Evolutionary conservation across 2,329 filamentous ascomycete genomes (phyloP).

Genomic region (Stachybotrys chartarum): DNA sequence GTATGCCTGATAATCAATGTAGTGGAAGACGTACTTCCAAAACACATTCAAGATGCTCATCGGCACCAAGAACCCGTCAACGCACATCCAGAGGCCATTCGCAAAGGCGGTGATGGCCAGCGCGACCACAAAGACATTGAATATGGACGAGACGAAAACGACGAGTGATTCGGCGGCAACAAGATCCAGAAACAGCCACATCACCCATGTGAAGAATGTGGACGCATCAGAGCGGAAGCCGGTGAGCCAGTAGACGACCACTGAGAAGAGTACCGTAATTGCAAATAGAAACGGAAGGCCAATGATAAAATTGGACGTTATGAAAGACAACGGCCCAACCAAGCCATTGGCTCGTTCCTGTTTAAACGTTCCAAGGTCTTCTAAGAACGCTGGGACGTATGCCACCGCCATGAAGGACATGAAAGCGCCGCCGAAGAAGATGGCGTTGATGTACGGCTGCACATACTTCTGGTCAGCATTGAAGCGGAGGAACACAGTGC

Average conservation of each 20-base stretch:
- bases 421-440: conserved; percentile 69
- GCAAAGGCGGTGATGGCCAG: conserved; percentile 77
- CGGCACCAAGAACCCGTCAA: conserved; percentile 74
- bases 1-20: conserved; percentile 81
- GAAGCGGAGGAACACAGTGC: conserved; percentile 77
- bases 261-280: conserved; percentile 68
- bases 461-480: conserved; percentile 63
- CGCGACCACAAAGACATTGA: conserved; percentile 73
- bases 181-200: conserved; percentile 82
- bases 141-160: conserved; percentile 64
- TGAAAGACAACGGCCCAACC: conserved; percentile 66
- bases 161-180: conserved; percentile 77
- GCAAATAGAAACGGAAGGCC: conserved; percentile 76
- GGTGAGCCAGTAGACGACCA: conserved; percentile 72
- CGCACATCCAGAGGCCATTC: conserved; percentile 86
- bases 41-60: conserved; percentile 70
- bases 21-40: conserved; percentile 82
- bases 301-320: conserved; percentile 74
- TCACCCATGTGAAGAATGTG: conserved; percentile 70
- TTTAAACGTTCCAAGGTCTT: conserved; percentile 29
- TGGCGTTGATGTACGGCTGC: conserved; percentile 74
- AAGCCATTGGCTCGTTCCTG: conserved; percentile 76
- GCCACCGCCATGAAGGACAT: conserved; percentile 80
- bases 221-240: conserved; percentile 60
- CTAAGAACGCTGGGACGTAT: conserved; percentile 77